phyloP scores from a whole-genome alignment of 2,329 filamentous ascomycete species.

The Penicillium janthinellum region DNA sequence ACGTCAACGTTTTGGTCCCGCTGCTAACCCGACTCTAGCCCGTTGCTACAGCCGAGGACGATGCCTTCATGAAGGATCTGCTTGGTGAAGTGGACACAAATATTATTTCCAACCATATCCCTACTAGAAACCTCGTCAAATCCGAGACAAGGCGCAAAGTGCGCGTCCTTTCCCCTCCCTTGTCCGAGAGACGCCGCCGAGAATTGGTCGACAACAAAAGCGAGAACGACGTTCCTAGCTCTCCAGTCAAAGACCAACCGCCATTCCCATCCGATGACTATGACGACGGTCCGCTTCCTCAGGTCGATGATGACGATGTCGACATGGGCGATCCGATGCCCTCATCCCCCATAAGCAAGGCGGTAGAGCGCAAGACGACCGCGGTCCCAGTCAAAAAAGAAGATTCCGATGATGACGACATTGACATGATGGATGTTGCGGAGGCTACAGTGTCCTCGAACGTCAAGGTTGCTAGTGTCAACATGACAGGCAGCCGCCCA shows the following conservation, averaged over 20 bases:
- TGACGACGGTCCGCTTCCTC: slow-evolving; percentile 58
- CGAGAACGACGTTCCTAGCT: slow-evolving; percentile 50
- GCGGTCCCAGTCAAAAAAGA: slow-evolving; percentile 59
- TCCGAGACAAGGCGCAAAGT: slow-evolving; percentile 76
- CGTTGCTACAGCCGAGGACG: slow-evolving; percentile 80
- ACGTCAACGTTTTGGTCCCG: not conserved
- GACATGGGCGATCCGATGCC: slow-evolving; percentile 83
- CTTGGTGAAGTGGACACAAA: slow-evolving; percentile 88
- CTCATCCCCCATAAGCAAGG: slow-evolving; percentile 83
- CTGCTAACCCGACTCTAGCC: slow-evolving; percentile 45
- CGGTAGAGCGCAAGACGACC: slow-evolving; percentile 67
- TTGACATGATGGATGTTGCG: slow-evolving; percentile 81
- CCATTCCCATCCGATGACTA: slow-evolving; percentile 49
- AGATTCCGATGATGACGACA: slow-evolving; percentile 74
- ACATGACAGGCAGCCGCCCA: slow-evolving; percentile 78
- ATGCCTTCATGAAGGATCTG: slow-evolving; percentile 80
- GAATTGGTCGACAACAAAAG: slow-evolving; percentile 54
- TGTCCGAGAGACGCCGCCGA: slow-evolving; percentile 56
- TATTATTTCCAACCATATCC: slow-evolving; percentile 57
- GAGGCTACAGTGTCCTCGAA: slow-evolving; percentile 68
- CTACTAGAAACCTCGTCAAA: slow-evolving; percentile 66
- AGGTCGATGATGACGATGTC: slow-evolving; percentile 71
- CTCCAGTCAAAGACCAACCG: slow-evolving; percentile 44
- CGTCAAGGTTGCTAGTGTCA: slow-evolving; percentile 71
- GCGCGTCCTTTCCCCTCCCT: slow-evolving; percentile 75